Conservation (phyloP, 2,329 filamentous ascomycete genomes). For the Acrodontium crateriforme region DNA sequence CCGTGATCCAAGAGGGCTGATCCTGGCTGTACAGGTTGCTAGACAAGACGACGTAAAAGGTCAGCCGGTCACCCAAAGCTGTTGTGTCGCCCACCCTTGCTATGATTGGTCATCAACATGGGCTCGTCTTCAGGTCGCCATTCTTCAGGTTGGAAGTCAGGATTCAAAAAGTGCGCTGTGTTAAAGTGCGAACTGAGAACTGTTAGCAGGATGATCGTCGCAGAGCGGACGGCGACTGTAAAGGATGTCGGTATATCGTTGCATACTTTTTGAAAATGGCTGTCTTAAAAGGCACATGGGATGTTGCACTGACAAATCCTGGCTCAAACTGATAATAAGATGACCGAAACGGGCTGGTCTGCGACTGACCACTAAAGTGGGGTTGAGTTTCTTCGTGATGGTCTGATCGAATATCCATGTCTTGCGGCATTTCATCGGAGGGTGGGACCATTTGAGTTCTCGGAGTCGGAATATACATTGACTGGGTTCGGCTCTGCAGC, state of each 20-base stretch:
- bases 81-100: conserved; percentile 17
- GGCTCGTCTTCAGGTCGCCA: conserved; percentile 37
- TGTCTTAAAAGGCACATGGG: conserved; percentile 32
- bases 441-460: conserved; percentile 16
- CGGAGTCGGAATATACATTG: conserved; percentile 14
- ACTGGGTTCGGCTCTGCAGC: conserved; percentile 15
- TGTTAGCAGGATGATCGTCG: conserved; percentile 7
- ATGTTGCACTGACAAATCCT: conserved; percentile 25
- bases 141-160: conserved; percentile 39
- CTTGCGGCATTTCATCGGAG: conserved; percentile 17
- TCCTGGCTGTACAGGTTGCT: too few species aligned
- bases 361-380: too few species aligned
- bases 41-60: too few species aligned
- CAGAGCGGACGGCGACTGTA: neutral
- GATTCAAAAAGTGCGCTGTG: conserved; percentile 37
- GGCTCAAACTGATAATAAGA: conserved; percentile 33
- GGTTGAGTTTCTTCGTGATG: too few species aligned
- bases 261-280: conserved; percentile 33
- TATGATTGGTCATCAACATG: conserved; percentile 25
- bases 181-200: conserved; percentile 35
- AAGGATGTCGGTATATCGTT: too few species aligned
- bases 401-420: conserved; percentile 17
- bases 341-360: conserved; percentile 31
- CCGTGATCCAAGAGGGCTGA: too few species aligned
- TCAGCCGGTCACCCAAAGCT: conserved; percentile 25